phyloP scores from a whole-genome alignment of 2,329 filamentous ascomycete genomes.

The Pyricularia grisea region DNA sequence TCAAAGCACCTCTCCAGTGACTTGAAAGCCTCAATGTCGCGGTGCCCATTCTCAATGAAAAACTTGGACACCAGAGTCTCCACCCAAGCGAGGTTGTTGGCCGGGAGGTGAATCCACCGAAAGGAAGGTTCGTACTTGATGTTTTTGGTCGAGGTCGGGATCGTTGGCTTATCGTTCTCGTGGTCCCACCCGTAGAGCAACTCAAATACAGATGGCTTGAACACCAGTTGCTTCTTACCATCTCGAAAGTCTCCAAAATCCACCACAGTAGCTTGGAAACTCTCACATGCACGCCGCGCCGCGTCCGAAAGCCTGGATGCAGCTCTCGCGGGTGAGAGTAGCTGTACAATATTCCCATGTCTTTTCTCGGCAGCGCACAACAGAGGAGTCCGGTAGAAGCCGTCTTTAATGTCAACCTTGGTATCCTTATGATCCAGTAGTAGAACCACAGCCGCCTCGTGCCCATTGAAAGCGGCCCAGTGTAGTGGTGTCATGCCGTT shows the following conservation, averaged over 20 bases:
- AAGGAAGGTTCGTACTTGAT: conserved; percentile 36
- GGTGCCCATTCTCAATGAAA: conserved; percentile 52
- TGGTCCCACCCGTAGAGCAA: conserved; percentile 39
- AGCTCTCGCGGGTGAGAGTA: conserved; percentile 26
- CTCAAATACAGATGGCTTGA: conserved; percentile 38
- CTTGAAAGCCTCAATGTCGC: conserved; percentile 56
- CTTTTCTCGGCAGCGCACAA: conserved; percentile 28
- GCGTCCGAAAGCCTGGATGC: conserved; percentile 23
- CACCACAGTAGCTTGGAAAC: conserved; percentile 41
- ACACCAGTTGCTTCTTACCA: conserved; percentile 32
- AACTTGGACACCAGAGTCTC: conserved; percentile 53
- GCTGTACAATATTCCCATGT: conserved; percentile 24
- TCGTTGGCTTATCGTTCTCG: conserved; percentile 32
- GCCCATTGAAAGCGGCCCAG: conserved; percentile 41
- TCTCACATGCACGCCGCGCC: conserved; percentile 33
- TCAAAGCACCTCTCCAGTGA: conserved; percentile 51
- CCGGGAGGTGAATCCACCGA: conserved; percentile 43
- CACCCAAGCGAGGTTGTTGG: conserved; percentile 50
- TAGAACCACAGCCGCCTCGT: conserved; percentile 29
- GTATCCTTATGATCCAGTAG: conserved; percentile 25
- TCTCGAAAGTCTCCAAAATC: conserved; percentile 34
- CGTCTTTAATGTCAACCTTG: conserved; percentile 23
- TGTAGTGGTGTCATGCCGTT: conserved; percentile 44
- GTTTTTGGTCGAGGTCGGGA: conserved; percentile 34
- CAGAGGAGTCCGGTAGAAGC: conserved; percentile 28